These are phyloP conservation scores for Diaporthe humulicola DNA, from an alignment of 2,329 filamentous ascomycete genomes.

Conservation along the genomic window DNA sequence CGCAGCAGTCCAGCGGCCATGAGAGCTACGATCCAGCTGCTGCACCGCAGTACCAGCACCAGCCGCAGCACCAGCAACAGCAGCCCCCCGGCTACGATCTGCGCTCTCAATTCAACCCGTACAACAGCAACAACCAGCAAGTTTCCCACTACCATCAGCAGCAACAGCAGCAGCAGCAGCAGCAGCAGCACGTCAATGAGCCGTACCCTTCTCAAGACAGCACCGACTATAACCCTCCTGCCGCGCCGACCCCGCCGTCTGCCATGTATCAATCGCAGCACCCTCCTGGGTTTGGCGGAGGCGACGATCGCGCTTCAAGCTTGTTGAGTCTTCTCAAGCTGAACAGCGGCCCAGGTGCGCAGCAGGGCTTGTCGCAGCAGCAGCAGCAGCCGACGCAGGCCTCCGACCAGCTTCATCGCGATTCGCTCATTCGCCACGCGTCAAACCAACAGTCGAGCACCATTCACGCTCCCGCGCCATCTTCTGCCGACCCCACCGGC, in stretches of 20 bases:
- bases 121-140: conserved; percentile 40
- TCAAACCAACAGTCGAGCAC: conserved; percentile 49
- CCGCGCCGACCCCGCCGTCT: conserved; percentile 61
- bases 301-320: conserved; percentile 64
- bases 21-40: conserved; percentile 33
- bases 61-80: conserved; percentile 43
- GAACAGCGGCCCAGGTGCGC: conserved; percentile 53
- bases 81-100: conserved; percentile 40
- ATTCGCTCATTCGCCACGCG: conserved; percentile 46
- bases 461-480: conserved; percentile 70
- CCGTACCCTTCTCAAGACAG: conserved; percentile 39
- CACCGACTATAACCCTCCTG: conserved; percentile 51
- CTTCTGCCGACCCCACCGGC: conserved; percentile 68
- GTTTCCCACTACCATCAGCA: conserved; percentile 44
- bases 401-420: conserved; percentile 44
- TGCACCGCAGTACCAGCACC: conserved; percentile 44
- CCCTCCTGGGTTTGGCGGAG: conserved; percentile 50
- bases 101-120: conserved; percentile 44
- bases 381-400: conserved; percentile 33
- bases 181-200: conserved; percentile 42
- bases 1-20: conserved; percentile 38
- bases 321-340: conserved; percentile 74
- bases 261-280: conserved; percentile 56
- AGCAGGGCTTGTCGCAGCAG: conserved; percentile 41
- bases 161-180: conserved; percentile 39